A percentile compares a stretch with the other conserved stretches of the same genome.
These are phyloP conservation scores for Kalmusia sp. DNA, from an alignment of 2,329 filamentous ascomycete genomes.

Conservation along the genomic window DNA sequence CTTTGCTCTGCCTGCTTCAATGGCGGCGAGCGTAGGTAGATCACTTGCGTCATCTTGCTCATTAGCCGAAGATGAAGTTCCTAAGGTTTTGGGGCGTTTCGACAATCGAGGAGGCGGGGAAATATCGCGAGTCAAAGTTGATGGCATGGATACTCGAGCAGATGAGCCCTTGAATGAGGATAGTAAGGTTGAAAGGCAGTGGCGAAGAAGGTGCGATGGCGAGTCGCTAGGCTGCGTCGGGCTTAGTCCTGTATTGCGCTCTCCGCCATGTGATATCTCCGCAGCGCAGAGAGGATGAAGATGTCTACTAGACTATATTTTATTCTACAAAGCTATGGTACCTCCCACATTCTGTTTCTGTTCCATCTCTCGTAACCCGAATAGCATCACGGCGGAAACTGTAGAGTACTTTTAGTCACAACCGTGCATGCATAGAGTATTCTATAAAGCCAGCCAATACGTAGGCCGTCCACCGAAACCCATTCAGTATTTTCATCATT, in stretches of 20 bases:
- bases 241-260: background rate
- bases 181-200: background rate
- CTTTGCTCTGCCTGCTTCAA: conserved; percentile 59
- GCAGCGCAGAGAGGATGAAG: too few relatives aligned
- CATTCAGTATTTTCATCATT: too few relatives aligned
- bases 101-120: conserved; percentile 23
- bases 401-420: too few relatives aligned
- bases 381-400: too few relatives aligned
- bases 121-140: conserved; percentile 5
- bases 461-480: too few relatives aligned
- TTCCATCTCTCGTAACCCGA: too few relatives aligned
- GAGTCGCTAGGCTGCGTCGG: background rate
- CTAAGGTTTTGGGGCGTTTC: conserved; percentile 19
- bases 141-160: background rate
- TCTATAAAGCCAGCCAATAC: too few relatives aligned
- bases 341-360: too few relatives aligned
- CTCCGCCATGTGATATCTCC: too few relatives aligned
- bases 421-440: too few relatives aligned
- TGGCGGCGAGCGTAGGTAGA: conserved; percentile 46
- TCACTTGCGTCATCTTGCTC: background rate
- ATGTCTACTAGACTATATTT: too few relatives aligned
- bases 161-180: background rate
- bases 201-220: background rate
- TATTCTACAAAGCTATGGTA: too few relatives aligned
- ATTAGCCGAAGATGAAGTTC: background rate